Evolutionary conservation across 495 filamentous ascomycete genomes (phyloP), one percentile per base, ranked within the genome.

Genomic region (Neurospora tetrasperma): DNA sequence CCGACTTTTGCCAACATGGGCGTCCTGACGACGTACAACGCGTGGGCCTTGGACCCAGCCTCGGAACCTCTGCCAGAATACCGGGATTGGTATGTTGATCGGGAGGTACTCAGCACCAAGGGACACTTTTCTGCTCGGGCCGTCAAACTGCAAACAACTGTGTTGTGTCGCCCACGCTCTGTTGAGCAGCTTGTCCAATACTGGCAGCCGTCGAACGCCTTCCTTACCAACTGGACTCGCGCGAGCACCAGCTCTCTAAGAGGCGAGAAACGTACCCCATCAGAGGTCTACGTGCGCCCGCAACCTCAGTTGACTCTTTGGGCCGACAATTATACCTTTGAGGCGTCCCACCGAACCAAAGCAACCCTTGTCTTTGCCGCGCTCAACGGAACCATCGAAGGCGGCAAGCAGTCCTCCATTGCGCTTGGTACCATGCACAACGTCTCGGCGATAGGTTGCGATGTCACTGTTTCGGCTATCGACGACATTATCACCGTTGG

Each of bases 331-430:
- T 79, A 78, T 41, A 62, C 72, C 35, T 79, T 81, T 42, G 69
- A 73, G 11, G 74, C 75, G 1, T 18, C 71, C 6, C 46, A 70
- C 10, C 71, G 71, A 40, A 79, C 78, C 38, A 43, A 43, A 8
- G 73, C 79, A 8, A 81, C 78, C 0, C 70, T 81, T 14, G 59
- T 81, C 16, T 79, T 81, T 41, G 78, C 78, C 54, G 78, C 79
- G 3, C 70, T 81, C 59, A 79, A 81, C 73, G 79, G 79, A 2
- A 76, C 74, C 3, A 81, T 81, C 35, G 73, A 77, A 5, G 75
- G 77, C 14, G 78, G 79, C 31, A 23, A 16, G 16, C 42, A 44
- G 18, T 73, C 75, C 14, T 43, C 69, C 2, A 31, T 77, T 11
- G 6, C 62, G 0, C 54, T 76, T 3, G 73, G 72, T 16, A 74